Evolutionary conservation across 2,329 filamentous ascomycete genomes (phyloP).

Genomic region (Ceratocystis alfenasii): DNA sequence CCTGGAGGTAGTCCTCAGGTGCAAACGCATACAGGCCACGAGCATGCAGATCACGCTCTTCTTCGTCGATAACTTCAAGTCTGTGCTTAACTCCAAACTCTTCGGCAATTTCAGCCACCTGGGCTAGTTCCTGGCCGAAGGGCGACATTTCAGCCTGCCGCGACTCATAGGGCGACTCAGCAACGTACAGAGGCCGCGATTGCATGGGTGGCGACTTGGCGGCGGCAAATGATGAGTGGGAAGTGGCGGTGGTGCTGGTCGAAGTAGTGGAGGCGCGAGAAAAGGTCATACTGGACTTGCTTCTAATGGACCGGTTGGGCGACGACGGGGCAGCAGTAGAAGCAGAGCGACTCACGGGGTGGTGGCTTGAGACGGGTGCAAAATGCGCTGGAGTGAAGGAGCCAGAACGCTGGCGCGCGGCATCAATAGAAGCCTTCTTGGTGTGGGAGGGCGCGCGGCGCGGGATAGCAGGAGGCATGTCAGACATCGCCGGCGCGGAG

Average conservation of each 20-base stretch:
- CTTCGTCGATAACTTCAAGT: constrained; percentile 55
- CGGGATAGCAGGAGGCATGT: constrained; percentile 56
- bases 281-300: constrained; percentile 21
- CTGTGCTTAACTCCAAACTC: constrained; percentile 59
- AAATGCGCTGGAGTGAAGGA: constrained; percentile 47
- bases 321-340: constrained; percentile 46
- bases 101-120: constrained; percentile 86
- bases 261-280: constrained; percentile 26
- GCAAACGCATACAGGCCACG: constrained; percentile 62
- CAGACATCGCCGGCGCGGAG: constrained; percentile 31
- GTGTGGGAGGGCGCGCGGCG: constrained; percentile 74
- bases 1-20: constrained; percentile 71
- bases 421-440: constrained; percentile 68
- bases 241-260: constrained; percentile 12
- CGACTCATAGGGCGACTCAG: constrained; percentile 26
- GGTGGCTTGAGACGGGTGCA: constrained; percentile 26
- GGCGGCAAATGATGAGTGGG: constrained; percentile 23
- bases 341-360: constrained; percentile 43
- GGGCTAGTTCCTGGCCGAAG: constrained; percentile 78
- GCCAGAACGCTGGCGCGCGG: constrained; percentile 52
- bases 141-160: constrained; percentile 46
- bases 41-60: constrained; percentile 55
- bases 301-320: constrained; percentile 32
- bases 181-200: constrained; percentile 26
- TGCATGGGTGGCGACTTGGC: constrained; percentile 27